Evolutionary conservation across 1,284 basidiomycete species (phyloP), one percentile per base, ranked within the genome.

Genomic region (Leccinum ponderosum): DNA sequence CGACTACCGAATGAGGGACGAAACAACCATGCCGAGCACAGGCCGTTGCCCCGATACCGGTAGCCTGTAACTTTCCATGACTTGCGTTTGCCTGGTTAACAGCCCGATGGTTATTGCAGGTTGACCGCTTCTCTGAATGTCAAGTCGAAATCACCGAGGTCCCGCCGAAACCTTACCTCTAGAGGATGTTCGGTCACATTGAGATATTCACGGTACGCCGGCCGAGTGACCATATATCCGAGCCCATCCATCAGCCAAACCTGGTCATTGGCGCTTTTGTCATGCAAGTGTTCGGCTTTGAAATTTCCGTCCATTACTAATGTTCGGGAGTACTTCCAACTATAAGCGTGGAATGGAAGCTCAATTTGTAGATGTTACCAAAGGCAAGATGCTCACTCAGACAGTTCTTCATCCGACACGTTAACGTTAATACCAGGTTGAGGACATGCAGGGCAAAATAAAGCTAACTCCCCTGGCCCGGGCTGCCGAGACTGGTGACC

Each of bases 201-300:
- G 3, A 31, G 29, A 9, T 31, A 31, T 9, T 31, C 29, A 6
- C 39, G 4, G 2, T 56, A 53, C 4, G n/a, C 5, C 3, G 37
- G 15, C 14, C 37, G 1, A 4, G 5, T 29, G 0, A 63, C 57
- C 42, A 68, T 65, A 15, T 31, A 65, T 2, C 55, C 53, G 0
- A 29, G 53, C 1, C 65, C 60, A 58, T 68, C 60, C 54, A 61
- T 66, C 0, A 68, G 44, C 52, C 35, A 62, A 0, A 61, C 31
- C 4, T 66, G 59, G 4, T 65, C 33, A 1, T 56, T 27, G 0
- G 55, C 25, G 0, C 2, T 4, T 2, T 20, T 47, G 0, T 62
- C 51, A 1, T 52, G 12, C 35, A 66, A 9, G 9, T 64, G 60
- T 4, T 66, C 22, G 0, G 64, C 64, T 11, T 60, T 62, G 51